phyloP scores from a whole-genome alignment of 177 flowering plant genomes.

The Viscum album region DNA sequence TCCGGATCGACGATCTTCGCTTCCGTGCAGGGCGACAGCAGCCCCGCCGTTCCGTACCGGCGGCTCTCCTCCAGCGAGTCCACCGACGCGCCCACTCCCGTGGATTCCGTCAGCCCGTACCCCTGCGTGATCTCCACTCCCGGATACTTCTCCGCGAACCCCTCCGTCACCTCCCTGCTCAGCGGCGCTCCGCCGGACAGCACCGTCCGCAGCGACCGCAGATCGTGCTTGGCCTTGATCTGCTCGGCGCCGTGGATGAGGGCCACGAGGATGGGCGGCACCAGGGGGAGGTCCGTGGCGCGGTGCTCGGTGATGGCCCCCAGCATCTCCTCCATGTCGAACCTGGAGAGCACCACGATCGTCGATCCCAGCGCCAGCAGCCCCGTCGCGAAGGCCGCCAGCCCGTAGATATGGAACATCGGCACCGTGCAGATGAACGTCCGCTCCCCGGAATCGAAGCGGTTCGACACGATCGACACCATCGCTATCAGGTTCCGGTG shows the following conservation, averaged over 20 bases:
- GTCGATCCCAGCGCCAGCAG: conserved; percentile 62
- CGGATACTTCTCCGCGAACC: conserved; percentile 59
- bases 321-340: conserved; percentile 69
- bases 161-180: conserved; percentile 78
- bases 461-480: conserved; percentile 36
- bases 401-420: conserved; percentile 90
- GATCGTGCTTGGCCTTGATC: conserved; percentile 36
- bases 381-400: conserved; percentile 59
- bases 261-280: conserved; percentile 81
- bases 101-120: conserved; percentile 81
- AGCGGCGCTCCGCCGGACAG: conserved; percentile 84
- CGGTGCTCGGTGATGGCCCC: conserved; percentile 37
- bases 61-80: conserved; percentile 78
- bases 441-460: conserved; percentile 30
- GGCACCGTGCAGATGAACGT: conserved; percentile 74
- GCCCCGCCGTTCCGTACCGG: conserved; percentile 78
- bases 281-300: conserved; percentile 58
- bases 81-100: conserved; percentile 82
- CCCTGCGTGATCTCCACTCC: conserved; percentile 63
- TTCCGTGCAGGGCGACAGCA: conserved; percentile 56
- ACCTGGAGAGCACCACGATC: conserved; percentile 54
- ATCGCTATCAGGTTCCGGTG: conserved; percentile 64
- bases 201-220: conserved; percentile 39
- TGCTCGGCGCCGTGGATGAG: conserved; percentile 42
- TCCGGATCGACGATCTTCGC: conserved; percentile 79